Percentiles rank a stretch among this genome's conserved stretches.
Evolutionary conservation across 768 basidiomycete genomes (phyloP).

Genomic region (Boletellus ananiceps): DNA sequence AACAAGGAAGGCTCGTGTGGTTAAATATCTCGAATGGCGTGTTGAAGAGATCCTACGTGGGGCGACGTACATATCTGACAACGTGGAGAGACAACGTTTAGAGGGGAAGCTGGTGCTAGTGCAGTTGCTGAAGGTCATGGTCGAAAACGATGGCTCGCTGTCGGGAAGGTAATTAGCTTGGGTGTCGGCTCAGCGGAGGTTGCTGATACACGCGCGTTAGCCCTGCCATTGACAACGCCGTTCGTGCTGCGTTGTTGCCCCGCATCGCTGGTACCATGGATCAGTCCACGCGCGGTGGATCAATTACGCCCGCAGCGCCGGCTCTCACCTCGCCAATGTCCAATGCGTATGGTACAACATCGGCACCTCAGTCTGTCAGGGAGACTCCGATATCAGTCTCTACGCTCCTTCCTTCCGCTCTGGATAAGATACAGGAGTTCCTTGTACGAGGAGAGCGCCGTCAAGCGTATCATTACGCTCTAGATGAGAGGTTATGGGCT

Average conservation of each 20-base stretch:
- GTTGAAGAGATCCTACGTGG: constrained; percentile 75
- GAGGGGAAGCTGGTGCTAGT: constrained; percentile 78
- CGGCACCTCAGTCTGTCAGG: constrained; percentile 28
- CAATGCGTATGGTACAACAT: constrained; percentile 14
- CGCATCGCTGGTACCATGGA: constrained; percentile 34
- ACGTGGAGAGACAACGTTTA: constrained; percentile 49
- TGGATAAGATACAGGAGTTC: constrained; percentile 75
- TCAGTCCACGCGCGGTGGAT: constrained; percentile 20
- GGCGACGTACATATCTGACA: constrained; percentile 60
- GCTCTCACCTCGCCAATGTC: constrained; percentile 30
- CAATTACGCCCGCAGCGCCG: constrained; percentile 19
- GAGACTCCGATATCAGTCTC: constrained; percentile 57
- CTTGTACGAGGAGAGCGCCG: constrained; percentile 81
- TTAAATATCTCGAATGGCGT: constrained; percentile 73
- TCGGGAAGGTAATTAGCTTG: constrained; percentile 63
- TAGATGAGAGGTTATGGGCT: constrained; percentile 88
- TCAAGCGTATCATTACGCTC: constrained; percentile 82
- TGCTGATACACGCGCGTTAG: constrained; percentile 33
- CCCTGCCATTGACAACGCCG: constrained; percentile 64
- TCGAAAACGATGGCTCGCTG: constrained; percentile 86
- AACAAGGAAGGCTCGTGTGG: constrained; percentile 75
- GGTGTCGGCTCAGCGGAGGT: background rate
- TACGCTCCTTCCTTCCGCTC: constrained; percentile 53
- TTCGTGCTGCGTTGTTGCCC: constrained; percentile 71
- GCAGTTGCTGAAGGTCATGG: constrained; percentile 69